Conservation (phyloP, 2,329 filamentous ascomycete genomes). For the Achaetomium macrosporum region DNA sequence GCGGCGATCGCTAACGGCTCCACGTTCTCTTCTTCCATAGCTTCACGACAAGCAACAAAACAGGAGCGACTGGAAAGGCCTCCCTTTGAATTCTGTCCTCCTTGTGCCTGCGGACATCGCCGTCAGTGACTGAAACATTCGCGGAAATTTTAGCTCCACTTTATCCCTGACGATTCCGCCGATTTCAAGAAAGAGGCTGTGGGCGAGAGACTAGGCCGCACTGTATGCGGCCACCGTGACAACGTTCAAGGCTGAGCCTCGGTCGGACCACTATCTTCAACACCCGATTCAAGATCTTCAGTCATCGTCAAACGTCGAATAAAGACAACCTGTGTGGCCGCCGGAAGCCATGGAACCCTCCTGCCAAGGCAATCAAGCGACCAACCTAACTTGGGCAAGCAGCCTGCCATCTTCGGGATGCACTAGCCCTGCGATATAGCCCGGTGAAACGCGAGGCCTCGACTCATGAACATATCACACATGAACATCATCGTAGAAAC, state of each 20-base stretch:
- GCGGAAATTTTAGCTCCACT: slow-evolving; percentile 1
- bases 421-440: too few relatives aligned
- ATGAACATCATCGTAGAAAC: too few relatives aligned
- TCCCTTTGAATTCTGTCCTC: neutral
- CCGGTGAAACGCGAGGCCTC: too few relatives aligned
- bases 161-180: slow-evolving; percentile 9
- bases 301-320: neutral
- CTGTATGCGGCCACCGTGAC: slow-evolving; percentile 16
- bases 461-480: too few relatives aligned
- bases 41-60: too few relatives aligned
- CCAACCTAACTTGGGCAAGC: too few relatives aligned
- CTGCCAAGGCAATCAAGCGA: too few relatives aligned
- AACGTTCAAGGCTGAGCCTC: slow-evolving; percentile 14
- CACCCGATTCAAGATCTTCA: neutral
- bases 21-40: too few relatives aligned
- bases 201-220: slow-evolving; percentile 8
- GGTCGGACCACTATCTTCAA: neutral
- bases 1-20: too few relatives aligned
- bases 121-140: neutral
- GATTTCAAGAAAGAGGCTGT: slow-evolving; percentile 12
- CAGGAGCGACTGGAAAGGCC: too few relatives aligned
- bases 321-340: neutral
- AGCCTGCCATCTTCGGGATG: too few relatives aligned
- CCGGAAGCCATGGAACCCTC: too few relatives aligned
- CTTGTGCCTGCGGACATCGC: neutral